Evolutionary conservation across 768 basidiomycete species (phyloP), one percentile per base, ranked within the genome.

Genomic region (Trametes elegans): DNA sequence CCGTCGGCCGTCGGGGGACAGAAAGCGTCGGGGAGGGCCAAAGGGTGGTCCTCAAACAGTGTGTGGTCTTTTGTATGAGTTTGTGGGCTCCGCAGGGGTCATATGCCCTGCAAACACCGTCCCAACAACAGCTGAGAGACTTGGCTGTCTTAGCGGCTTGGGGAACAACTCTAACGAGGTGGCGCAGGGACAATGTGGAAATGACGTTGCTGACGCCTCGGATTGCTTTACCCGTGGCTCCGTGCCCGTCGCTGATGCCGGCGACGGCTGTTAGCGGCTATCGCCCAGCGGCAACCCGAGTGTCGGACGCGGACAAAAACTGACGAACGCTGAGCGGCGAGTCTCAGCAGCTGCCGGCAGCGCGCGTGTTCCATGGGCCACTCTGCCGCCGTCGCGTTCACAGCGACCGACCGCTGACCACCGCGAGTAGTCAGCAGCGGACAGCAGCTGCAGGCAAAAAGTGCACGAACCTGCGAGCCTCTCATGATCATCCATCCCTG

Each of bases 171-270:
- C 46, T 26, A 47, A 24, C 46, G 46, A 35, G 46, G 46, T 35
- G 46, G 46, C 46, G 46, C 46, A 47, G 46, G 46, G 23, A 46
- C 31, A 16, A 10, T 24, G 31, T 46, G 45, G 18, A 46, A 19
- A 46, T 46, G 45, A 47, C 32, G 46, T 23, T 47, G 46, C 24
- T 9, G 23, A 24, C 46, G 14, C 5, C 2, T 21, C 43, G 44
- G 29, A 46, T 32, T 11, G 21, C 9, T 46, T 46, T 21, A 29
- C 44, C 44, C 44, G 31, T n/a, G 10, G 44, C 18, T 8, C 44
- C 44, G 44, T 41, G 26, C 41, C 41, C 23, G n/a, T 24, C 44
- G 46, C 28, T 23, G 21, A 29, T 36, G 46, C 46, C 46, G 46
- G 41, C 23, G 11, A 26, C 18, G 18, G 39, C n/a, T n/a, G n/a